phyloP scores from a whole-genome alignment of 441 rosid genomes.

The Breynia disticha region DNA sequence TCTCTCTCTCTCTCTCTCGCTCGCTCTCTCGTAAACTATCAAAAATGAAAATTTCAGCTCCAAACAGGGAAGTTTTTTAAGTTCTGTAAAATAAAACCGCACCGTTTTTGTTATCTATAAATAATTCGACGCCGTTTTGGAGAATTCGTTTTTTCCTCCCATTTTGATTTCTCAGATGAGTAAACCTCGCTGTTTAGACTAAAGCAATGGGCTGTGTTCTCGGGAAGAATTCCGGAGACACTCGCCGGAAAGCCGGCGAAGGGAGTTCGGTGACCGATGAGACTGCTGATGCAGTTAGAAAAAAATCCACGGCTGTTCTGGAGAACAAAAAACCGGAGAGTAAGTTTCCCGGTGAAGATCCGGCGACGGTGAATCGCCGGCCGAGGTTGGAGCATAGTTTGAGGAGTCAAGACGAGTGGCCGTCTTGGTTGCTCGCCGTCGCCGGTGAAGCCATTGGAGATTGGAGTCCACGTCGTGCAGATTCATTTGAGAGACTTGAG shows the following conservation, averaged over 20 bases:
- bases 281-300: constrained; percentile 19
- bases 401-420: constrained; percentile 56
- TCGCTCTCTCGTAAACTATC: not conserved
- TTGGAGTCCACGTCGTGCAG: constrained; percentile 77
- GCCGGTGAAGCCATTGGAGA: constrained; percentile 70
- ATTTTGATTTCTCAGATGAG: constrained; percentile 17
- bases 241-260: constrained; percentile 28
- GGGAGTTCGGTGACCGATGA: constrained; percentile 17
- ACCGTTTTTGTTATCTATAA: too few relatives aligned
- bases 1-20: not conserved
- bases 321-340: constrained; percentile 26
- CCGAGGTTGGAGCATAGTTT: constrained; percentile 18
- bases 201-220: constrained; percentile 58
- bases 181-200: not conserved
- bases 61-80: too few relatives aligned
- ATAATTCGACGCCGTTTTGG: not conserved
- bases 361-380: constrained; percentile 30
- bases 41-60: too few relatives aligned
- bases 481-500: constrained; percentile 70
- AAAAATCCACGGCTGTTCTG: constrained; percentile 14
- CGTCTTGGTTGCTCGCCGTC: constrained; percentile 70
- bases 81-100: too few relatives aligned
- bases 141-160: not conserved
- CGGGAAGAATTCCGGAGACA: constrained; percentile 29
- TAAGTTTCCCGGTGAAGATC: constrained; percentile 18